These are phyloP conservation scores for Saccharomycopsis malanga DNA, from an alignment of 805 yeast species.

Conservation along the genomic window DNA sequence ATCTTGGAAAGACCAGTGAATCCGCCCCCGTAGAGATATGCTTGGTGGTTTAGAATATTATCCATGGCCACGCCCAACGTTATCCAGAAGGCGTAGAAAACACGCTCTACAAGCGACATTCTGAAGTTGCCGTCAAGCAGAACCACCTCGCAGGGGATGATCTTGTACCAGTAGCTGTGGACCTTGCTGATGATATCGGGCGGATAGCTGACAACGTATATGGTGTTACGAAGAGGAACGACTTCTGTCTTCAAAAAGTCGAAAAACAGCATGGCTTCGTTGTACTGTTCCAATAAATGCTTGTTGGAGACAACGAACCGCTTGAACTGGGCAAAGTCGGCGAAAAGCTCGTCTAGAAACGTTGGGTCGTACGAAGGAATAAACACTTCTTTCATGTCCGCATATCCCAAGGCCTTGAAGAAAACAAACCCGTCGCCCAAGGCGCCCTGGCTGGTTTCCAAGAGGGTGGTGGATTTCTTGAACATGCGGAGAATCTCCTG, in stretches of 20 bases:
- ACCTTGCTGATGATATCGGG: constrained; percentile 14
- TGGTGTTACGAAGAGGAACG: constrained; percentile 7
- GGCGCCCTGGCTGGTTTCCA: constrained; percentile 1
- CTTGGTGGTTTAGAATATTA: constrained; percentile 4
- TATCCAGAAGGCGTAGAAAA: constrained; percentile 13
- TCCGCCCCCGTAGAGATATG: constrained; percentile 14
- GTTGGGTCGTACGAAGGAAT: constrained; percentile 14
- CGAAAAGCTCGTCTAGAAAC: constrained; percentile 9
- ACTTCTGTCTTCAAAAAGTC: constrained; percentile 7
- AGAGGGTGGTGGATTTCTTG: neutral
- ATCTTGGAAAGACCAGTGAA: constrained; percentile 14
- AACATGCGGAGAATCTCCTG: constrained; percentile 1
- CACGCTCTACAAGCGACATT: constrained; percentile 4
- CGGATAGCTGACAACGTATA: constrained; percentile 8
- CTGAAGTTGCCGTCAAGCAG: neutral
- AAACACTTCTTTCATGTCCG: constrained; percentile 13
- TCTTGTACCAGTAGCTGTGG: constrained; percentile 14
- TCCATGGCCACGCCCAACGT: constrained; percentile 5
- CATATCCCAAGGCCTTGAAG: constrained; percentile 10
- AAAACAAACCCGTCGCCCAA: constrained; percentile 16
- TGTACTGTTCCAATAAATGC: neutral
- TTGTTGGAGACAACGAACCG: constrained; percentile 1
- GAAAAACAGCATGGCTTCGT: neutral
- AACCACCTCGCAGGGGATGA: constrained; percentile 8
- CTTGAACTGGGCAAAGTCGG: constrained; percentile 1